Evolutionary conservation across 176 grass and related monocot species (phyloP), one percentile per base, ranked within the genome.

Genomic region (Hordeum marinum): DNA sequence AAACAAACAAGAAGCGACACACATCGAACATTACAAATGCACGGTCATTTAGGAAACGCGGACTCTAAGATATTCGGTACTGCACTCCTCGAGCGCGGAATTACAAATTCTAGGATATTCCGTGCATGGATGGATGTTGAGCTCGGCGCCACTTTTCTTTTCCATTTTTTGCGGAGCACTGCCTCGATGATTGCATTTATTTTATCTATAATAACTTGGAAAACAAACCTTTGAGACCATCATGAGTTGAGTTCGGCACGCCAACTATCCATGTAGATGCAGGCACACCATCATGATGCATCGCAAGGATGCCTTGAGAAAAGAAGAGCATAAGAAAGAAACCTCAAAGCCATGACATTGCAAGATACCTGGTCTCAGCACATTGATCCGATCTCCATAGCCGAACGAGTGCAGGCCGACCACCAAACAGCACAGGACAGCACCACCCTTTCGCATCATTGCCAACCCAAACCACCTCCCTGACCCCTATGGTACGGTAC

Each of bases 361-460:
- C 29, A 1, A 29, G 29, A 29, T 29, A 2, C 29, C 29, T 29
- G 29, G 29, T 29, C 29, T 29, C 29, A 29, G 29, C 54, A 88
- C 39, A 68, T 42, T 70, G 36, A 39, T 70, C 2, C 24, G n/a
- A 48, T 42, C 65, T 75, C 15, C 46, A 34, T 36, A 40, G 26
- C 27, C 70, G 86, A 8, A 59, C 62, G 86, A 8, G 45, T 37
- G 41, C 55, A 87, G 62, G 26, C 68, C 37, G 35, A 52, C 57
- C 82, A 84, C 76, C 26, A 36, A 89, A 84, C 45, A 46, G 21
- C 34, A 66, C 7, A 63, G 62, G 40, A 90, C 77, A n/a, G 62
- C 61, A 55, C 72, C 21, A 43, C 65, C 58, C 65, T 66, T 86
- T 60, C 72, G 43, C 66, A 82, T 90, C 84, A 83, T 79, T 43